Evolutionary conservation across 208 protist genomes (phyloP), one percentile per base, ranked within the genome.

Genomic region (Trypanosoma conorhini): DNA sequence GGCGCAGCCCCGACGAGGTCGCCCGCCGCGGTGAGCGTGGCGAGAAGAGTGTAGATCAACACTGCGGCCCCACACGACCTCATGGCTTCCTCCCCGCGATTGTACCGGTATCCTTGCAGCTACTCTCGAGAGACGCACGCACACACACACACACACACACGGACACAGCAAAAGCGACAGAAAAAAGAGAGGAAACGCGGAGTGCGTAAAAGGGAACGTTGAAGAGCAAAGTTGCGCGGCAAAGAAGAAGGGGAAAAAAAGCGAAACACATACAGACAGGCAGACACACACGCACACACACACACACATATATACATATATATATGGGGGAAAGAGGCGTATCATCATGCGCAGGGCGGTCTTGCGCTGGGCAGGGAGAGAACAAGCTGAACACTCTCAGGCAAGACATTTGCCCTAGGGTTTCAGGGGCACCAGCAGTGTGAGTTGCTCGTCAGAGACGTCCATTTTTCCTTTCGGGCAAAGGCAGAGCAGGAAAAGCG

Each of bases 181-280:
- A 62, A 10, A 62, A 50, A 62, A 46, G 46, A 24, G 31, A 24
- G 22, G 59, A 42, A 72, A 33, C 33, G 15, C 1, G 19, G 5
- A 65, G 38, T 4, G 15, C 38, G 31, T 50, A 50, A 60, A 1
- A 72, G 50, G 50, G 0, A 38, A 7, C 7, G 33, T 38, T 38
- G 7, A 38, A 38, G 33, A 7, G 33, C 33, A 38, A 38, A 38
- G 33, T 38, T 38, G 33, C 2, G 33, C 33, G 33, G 33, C 33
- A 55, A 59, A 35, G 48, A 33, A 72, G 35, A 3, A 42, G 59
- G 42, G 59, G 35, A 59, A 65, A 65, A 58, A 42, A 54, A 55
- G n/a, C 15, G n/a, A 30, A 46, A 21, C 1, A 19, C 19, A 46
- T 28, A 33, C 54, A 59, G 24, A 59, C 54, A 59, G 24, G 33